phyloP scores from a whole-genome alignment of 495 filamentous ascomycete genomes.

The Penicillium soppii region DNA sequence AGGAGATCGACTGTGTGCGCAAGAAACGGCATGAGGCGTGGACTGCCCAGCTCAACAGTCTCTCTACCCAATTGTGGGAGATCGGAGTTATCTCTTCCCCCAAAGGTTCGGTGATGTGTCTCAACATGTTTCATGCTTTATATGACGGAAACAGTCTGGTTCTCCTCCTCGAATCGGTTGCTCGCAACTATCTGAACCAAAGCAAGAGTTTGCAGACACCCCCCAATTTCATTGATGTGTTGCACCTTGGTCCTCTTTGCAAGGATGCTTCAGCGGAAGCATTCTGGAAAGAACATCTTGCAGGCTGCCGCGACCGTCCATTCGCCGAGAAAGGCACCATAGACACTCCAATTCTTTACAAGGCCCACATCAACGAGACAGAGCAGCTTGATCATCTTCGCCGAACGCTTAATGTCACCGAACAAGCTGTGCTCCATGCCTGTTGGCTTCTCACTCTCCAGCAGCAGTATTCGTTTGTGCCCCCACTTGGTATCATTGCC shows the following conservation, averaged over 20 bases:
- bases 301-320: slow-evolving; percentile 29
- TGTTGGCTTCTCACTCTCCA: slow-evolving; percentile 35
- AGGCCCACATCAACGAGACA: slow-evolving; percentile 12
- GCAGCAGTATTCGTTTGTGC: slow-evolving; percentile 33
- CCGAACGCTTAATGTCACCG: slow-evolving; percentile 35
- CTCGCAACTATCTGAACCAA: slow-evolving; percentile 31
- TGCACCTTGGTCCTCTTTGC: slow-evolving; percentile 44
- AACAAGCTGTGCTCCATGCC: slow-evolving; percentile 45
- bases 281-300: slow-evolving; percentile 69
- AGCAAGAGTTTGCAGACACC: not conserved
- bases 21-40: slow-evolving; percentile 37
- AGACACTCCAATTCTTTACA: slow-evolving; percentile 16
- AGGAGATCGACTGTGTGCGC: slow-evolving; percentile 28
- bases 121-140: slow-evolving; percentile 80
- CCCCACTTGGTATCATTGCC: slow-evolving; percentile 38
- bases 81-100: slow-evolving; percentile 38
- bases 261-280: slow-evolving; percentile 43
- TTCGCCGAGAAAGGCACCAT: slow-evolving; percentile 14
- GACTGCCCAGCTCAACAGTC: slow-evolving; percentile 30
- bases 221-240: slow-evolving; percentile 40
- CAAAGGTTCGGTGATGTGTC: slow-evolving; percentile 38
- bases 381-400: slow-evolving; percentile 18
- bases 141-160: slow-evolving; percentile 84
- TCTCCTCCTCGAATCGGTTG: slow-evolving; percentile 60
- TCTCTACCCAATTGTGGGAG: slow-evolving; percentile 39